Evolutionary conservation across 225 moss, liverwort and hornwort species (phyloP).

Genomic region (Bryum argenteum): DNA sequence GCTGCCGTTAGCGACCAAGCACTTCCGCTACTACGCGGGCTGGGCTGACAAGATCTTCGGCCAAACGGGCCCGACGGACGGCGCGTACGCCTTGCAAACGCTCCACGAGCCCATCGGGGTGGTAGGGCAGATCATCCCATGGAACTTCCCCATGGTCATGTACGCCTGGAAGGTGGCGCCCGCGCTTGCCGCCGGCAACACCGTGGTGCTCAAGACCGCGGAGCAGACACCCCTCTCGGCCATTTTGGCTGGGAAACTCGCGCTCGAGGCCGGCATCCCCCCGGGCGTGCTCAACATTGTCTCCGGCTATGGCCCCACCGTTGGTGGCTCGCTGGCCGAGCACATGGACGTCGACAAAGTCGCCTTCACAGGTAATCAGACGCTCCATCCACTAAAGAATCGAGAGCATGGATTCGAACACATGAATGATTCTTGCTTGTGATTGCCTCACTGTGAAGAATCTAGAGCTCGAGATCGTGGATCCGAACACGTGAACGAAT

Average conservation of each 20-base stretch:
- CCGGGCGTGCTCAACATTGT: slow-evolving; percentile 90
- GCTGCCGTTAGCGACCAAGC: slow-evolving; percentile 48
- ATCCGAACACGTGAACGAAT: too few relatives aligned
- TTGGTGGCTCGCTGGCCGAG: slow-evolving; percentile 68
- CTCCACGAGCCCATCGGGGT: slow-evolving; percentile 90
- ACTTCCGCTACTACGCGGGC: slow-evolving; percentile 81
- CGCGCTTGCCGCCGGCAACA: slow-evolving; percentile 79
- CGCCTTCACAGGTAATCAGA: slow-evolving; percentile 64
- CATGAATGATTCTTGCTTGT: too few relatives aligned
- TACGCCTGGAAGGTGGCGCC: slow-evolving; percentile 91
- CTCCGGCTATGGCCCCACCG: slow-evolving; percentile 78
- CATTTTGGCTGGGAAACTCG: slow-evolving; percentile 74
- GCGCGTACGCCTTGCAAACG: slow-evolving; percentile 60
- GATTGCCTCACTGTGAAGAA: too few relatives aligned
- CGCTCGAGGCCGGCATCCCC: slow-evolving; percentile 87
- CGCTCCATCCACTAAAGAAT: too few relatives aligned
- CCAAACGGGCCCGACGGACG: slow-evolving; percentile 67
- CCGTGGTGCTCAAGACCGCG: slow-evolving; percentile 78
- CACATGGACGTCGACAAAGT: slow-evolving; percentile 92
- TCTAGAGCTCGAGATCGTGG: too few relatives aligned
- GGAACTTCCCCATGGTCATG: slow-evolving; percentile 93
- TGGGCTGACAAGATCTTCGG: slow-evolving; percentile 93
- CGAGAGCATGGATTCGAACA: too few relatives aligned
- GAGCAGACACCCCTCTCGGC: slow-evolving; percentile 93
- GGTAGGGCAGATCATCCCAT: slow-evolving; percentile 87